phyloP scores from a whole-genome alignment of 2,329 filamentous ascomycete genomes.

The Beauveria caledonica region DNA sequence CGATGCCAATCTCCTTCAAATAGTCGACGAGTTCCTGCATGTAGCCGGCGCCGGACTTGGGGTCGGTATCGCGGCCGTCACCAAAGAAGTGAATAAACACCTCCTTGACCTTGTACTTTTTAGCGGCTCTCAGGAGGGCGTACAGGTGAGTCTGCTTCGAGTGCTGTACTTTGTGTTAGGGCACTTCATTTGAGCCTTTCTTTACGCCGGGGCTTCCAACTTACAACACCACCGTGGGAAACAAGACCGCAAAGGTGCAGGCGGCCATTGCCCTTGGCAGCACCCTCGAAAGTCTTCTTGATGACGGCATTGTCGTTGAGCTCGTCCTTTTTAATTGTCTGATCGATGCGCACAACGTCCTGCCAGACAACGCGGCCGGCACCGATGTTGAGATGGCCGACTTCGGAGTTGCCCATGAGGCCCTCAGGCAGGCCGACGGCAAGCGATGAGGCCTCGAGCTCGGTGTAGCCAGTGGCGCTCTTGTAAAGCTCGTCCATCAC shows the following conservation, averaged over 20 bases:
- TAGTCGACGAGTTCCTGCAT: slow-evolving; percentile 78
- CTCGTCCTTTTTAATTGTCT: slow-evolving; percentile 78
- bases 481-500: slow-evolving; percentile 89
- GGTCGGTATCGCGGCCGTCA: slow-evolving; percentile 94
- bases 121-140: slow-evolving; percentile 79
- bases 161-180: slow-evolving; percentile 47
- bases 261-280: slow-evolving; percentile 81
- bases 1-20: slow-evolving; percentile 74
- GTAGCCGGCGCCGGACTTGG: slow-evolving; percentile 83
- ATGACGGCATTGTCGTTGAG: slow-evolving; percentile 70
- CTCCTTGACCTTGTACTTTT: slow-evolving; percentile 76
- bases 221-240: slow-evolving; percentile 84
- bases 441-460: slow-evolving; percentile 91
- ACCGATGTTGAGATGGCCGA: slow-evolving; percentile 97
- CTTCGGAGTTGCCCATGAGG: slow-evolving; percentile 98
- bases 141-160: slow-evolving; percentile 92
- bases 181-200: background rate
- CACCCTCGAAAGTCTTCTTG: slow-evolving; percentile 65
- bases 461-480: slow-evolving; percentile 74
- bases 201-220: slow-evolving; percentile 20
- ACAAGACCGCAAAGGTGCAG: slow-evolving; percentile 88
- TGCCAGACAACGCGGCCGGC: slow-evolving; percentile 98
- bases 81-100: slow-evolving; percentile 99
- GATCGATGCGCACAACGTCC: slow-evolving; percentile 93
- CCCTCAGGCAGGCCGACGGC: slow-evolving; percentile 94